These are phyloP conservation scores for Trichophyton schoenleinii DNA, from an alignment of 2,329 filamentous ascomycete species.

Conservation along the genomic window DNA sequence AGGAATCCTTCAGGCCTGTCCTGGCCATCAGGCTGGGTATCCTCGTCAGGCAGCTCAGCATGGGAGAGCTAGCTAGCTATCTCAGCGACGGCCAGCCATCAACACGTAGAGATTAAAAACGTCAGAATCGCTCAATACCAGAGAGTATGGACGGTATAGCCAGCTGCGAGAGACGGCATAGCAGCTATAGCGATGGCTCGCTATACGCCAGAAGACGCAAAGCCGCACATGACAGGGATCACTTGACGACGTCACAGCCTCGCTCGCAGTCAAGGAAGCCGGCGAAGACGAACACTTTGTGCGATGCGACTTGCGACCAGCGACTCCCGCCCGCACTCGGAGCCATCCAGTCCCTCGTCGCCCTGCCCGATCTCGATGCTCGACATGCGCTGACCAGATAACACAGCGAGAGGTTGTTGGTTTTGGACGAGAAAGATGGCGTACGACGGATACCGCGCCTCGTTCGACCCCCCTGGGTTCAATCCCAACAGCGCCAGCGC, in stretches of 20 bases:
- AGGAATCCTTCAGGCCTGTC: not conserved
- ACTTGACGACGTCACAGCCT: not conserved
- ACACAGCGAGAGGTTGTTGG: not conserved
- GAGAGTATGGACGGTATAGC: too few species aligned
- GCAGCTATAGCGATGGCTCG: not conserved
- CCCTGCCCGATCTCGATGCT: not conserved
- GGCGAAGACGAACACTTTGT: not conserved
- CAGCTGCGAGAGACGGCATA: too few species aligned
- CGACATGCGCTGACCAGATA: not conserved
- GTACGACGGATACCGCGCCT: constrained; percentile 31
- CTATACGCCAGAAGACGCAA: not conserved
- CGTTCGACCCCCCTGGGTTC: constrained; percentile 20
- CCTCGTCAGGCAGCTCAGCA: too few species aligned
- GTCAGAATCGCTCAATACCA: too few species aligned
- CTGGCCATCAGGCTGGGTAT: too few species aligned
- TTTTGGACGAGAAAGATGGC: constrained; percentile 24
- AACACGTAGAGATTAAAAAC: too few species aligned
- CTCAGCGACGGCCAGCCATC: too few species aligned
- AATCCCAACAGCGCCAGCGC: constrained; percentile 1
- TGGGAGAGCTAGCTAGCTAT: too few species aligned
- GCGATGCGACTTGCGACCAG: not conserved
- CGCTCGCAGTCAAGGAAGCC: not conserved
- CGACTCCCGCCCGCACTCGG: not conserved
- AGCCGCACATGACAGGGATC: not conserved
- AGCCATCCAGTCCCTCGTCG: not conserved